Base-by-base conservation (phyloP, 73 alveolate genomes). In the Paramecium bursaria region DNA sequence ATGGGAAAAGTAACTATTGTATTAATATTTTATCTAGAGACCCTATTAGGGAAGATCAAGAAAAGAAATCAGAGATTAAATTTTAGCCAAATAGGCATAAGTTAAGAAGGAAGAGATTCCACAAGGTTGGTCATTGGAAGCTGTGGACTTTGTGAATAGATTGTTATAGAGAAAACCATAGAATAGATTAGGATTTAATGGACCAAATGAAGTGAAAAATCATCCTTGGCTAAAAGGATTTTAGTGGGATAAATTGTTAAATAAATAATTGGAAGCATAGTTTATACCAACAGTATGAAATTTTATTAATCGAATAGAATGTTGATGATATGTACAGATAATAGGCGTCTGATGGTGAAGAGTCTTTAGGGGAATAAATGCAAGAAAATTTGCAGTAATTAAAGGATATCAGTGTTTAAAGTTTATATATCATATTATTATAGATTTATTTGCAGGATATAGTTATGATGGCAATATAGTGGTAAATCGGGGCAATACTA, bases 1-100 rank as follows among this genome's bases (percentile, higher is more conserved):
- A 88, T 88, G 39, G 99, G 99, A 39, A 53, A 88, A 73, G 91
- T 85, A 85, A 74, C 15, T 2, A 42, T 10, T 11, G 26, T 54
- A 3, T 21, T 51, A 30, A 21, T 29, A 50, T 17, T 9, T 27
- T 50, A n/a, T 11, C 10, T 87, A 85, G 75, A 90, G 99, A 86
- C 99, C 99, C 3, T 95, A 95, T 85, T 67, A 86, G 44, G 99
- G 99, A 1, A 93, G 86, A 74, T 86, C 92, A 30, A 91, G 99
- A 53, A 95, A 95, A 73, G 99, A 95, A 67, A 95, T 95, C 49
- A 86, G 97, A 87, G 99, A 95, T 55, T 77, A 91, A 75, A 94
- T 95, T 2, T 73, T 95, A 57, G 93, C 96, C 10, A 91, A 91
- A 75, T 91, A 94, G 87, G 95, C 87, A 35, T 73, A 90, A 31